These are phyloP conservation scores for Sporothrix phasma DNA, from an alignment of 2,329 filamentous ascomycete species.

Conservation along the genomic window DNA sequence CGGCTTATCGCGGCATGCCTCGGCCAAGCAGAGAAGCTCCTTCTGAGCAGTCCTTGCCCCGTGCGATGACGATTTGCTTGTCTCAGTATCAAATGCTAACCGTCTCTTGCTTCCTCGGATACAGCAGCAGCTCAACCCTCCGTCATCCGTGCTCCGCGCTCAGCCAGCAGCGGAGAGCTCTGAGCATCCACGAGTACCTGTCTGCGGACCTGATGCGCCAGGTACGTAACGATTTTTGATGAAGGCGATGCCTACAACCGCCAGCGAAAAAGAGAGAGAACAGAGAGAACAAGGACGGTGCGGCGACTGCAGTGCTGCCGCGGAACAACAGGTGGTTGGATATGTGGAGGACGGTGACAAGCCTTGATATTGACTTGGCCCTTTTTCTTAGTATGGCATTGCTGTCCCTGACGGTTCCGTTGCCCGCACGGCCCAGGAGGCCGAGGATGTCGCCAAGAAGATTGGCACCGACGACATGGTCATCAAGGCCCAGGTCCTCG, in stretches of 20 bases:
- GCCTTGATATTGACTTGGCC: background rate
- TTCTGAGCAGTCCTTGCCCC: background rate
- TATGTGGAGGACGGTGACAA: too few species aligned
- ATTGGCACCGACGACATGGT: constrained; percentile 96
- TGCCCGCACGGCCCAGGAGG: constrained; percentile 73
- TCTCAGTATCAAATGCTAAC: background rate
- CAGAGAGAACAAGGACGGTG: background rate
- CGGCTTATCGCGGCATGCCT: background rate
- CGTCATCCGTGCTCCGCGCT: constrained; percentile 45
- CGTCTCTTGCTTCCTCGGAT: background rate
- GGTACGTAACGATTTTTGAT: constrained; percentile 33
- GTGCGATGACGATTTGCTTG: background rate
- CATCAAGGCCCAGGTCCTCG: constrained; percentile 98
- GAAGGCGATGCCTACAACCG: background rate
- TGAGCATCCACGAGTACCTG: constrained; percentile 97
- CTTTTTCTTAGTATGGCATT: constrained; percentile 66
- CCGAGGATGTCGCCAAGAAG: constrained; percentile 79
- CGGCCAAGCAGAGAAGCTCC: background rate
- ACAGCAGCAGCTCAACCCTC: constrained; percentile 32
- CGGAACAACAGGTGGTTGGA: background rate
- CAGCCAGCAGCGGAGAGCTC: constrained; percentile 70
- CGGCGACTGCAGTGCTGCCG: background rate
- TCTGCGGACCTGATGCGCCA: constrained; percentile 81
- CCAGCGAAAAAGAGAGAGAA: background rate
- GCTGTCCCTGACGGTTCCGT: constrained; percentile 85